These are phyloP conservation scores for Leishmania martiniquensis DNA, from an alignment of 208 protist species.

Conservation along the genomic window DNA sequence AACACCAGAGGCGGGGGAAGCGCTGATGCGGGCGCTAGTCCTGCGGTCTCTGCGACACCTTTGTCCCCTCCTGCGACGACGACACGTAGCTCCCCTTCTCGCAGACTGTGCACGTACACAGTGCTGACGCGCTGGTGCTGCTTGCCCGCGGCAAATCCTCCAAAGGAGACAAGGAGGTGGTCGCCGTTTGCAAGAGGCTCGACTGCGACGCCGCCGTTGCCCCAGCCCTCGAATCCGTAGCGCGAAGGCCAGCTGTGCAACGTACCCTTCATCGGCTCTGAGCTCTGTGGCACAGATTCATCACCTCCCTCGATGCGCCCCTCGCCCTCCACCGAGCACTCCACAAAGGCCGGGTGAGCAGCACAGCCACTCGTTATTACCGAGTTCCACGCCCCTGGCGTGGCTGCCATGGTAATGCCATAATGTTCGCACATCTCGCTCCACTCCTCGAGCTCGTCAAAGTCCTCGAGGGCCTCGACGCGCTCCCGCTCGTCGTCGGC, in stretches of 20 bases:
- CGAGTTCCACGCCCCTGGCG: constrained; percentile 20
- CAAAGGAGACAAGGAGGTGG: constrained; percentile 72
- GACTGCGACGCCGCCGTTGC: constrained; percentile 57
- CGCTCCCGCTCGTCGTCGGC: constrained; percentile 50
- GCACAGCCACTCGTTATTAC: constrained; percentile 15
- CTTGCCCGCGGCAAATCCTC: constrained; percentile 66
- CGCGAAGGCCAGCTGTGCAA: constrained; percentile 71
- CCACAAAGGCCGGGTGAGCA: constrained; percentile 27
- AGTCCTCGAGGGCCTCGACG: constrained; percentile 76
- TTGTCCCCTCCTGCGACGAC: constrained; percentile 9
- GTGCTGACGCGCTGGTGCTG: constrained; percentile 67
- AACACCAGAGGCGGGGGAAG: constrained; percentile 65
- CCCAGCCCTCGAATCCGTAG: constrained; percentile 86
- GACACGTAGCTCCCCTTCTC: constrained; percentile 66
- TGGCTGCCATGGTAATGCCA: constrained; percentile 78
- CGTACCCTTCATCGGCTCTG: neutral
- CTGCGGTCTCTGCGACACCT: neutral
- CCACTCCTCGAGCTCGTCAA: constrained; percentile 92
- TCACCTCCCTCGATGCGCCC: neutral
- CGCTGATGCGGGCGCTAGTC: neutral
- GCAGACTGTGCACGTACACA: constrained; percentile 71
- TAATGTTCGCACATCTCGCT: constrained; percentile 94
- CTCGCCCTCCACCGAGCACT: constrained; percentile 10
- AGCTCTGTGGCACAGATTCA: neutral
- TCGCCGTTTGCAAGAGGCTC: constrained; percentile 42